These are phyloP conservation scores for Ganoderma sp. DNA, from an alignment of 1,284 basidiomycete genomes.

Conservation along the genomic window DNA sequence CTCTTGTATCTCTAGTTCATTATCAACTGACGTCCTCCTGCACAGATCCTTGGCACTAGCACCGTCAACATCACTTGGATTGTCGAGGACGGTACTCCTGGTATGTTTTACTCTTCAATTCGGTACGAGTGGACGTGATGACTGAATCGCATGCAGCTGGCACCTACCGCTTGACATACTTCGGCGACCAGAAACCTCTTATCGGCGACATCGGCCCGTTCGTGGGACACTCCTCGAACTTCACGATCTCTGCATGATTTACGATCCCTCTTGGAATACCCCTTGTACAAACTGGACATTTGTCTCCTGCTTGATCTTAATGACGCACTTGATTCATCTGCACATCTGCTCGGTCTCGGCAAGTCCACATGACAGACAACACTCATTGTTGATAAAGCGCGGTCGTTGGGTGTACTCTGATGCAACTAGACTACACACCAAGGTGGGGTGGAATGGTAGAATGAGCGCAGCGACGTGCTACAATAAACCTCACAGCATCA, in stretches of 20 bases:
- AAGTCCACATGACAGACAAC: not conserved
- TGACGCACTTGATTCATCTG: not conserved
- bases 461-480: too few relatives aligned
- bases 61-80: constrained; percentile 71
- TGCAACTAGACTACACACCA: not conserved
- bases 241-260: constrained; percentile 45
- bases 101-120: constrained; percentile 36
- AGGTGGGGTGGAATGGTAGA: too few relatives aligned
- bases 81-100: constrained; percentile 65
- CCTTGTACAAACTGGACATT: not conserved
- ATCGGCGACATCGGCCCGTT: constrained; percentile 67
- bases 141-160: constrained; percentile 49
- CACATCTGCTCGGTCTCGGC: not conserved
- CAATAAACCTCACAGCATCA: too few relatives aligned
- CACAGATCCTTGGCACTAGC: constrained; percentile 62
- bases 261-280: not conserved
- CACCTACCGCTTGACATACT: constrained; percentile 74
- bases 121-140: not conserved
- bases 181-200: constrained; percentile 74
- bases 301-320: not conserved
- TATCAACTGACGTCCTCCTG: not conserved
- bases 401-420: not conserved
- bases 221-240: constrained; percentile 63
- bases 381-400: not conserved
- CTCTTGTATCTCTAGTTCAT: not conserved